Evolutionary conservation across 192 early-diverging fungal genomes (phyloP), one percentile per base, ranked within the genome.

Genomic region (Mortierella hygrophila): DNA sequence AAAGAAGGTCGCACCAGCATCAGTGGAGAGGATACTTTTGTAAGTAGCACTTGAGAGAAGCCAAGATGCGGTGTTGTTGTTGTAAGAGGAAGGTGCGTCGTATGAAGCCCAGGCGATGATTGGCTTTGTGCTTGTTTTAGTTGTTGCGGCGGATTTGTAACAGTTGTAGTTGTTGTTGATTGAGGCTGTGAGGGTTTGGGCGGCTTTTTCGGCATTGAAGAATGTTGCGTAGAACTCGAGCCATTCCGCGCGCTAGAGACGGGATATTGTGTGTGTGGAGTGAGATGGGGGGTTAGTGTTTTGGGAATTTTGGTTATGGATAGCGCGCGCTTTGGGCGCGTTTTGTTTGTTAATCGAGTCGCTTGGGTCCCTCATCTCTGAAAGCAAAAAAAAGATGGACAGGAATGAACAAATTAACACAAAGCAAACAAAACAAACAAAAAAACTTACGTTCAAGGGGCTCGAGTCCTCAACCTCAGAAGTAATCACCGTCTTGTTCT

Each of bases 51-150:
- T 80, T 55, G 89, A 91, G 38, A 95, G 74, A 49, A 83, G 70
- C 92, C 93, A 95, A 71, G 90, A 91, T 32, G 92, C 90, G 16
- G 92, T 94, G 85, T 95, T 94, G 88, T 94, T 93, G 84, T 94
- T 94, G 88, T 85, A 95, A 54, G 87, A 57, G 3, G 89, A 78
- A 18, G 94, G 94, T 0, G 91, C 91, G 20, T 85, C 83, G 78
- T 93, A 95, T 6, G 69, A 75, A 40, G 91, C 88, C 94, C 94
- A 95, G 37, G 94, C 94, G 68, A 96, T 89, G 1, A 93, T 20
- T 11, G 90, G 92, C 75, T 89, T 89, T 16, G 68, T 41, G 11
- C 29, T 29, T 6, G n/a, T 11, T 16, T 81, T 72, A 15, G 57
- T 42, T n/a, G 21, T 72, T 3, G 89, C 90, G 18, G 89, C 88